Base-by-base conservation (phyloP, 1,139 yeast genomes). In the Scheffersomyces illinoinensis region DNA sequence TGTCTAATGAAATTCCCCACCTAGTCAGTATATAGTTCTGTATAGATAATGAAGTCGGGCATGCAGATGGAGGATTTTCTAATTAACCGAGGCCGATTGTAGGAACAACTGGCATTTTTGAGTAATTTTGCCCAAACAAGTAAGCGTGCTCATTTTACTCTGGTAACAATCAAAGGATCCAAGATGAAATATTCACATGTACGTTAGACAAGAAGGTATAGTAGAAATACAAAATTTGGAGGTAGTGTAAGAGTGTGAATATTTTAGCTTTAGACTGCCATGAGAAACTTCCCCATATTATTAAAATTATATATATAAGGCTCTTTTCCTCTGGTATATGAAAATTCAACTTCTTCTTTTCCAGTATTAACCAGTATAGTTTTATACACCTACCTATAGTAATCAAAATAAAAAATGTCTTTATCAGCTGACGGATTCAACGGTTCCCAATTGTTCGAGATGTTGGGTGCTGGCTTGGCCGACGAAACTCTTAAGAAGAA, bases 391-490 rank as follows among this genome's bases (percentile, higher is more conserved):
- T 33, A 33, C 43, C 43, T 33, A 12, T 33, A 33, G 17, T 33
- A 12, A 33, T 33, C 43, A 33, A 10, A 8, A 33, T 12, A 33
- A 48, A 68, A 46, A 54, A 77, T 77, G 81, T 76, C 81, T 65
- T 75, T 80, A 62, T 67, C 76, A 62, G 84, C 76, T 59, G 84
- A 77, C 66, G 84, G 84, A 67, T 83, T 82, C 65, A 80, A 82
- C 71, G 76, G 86, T 58, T 78, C 84, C 57, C 74, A 79, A 59
- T 75, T 81, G 61, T 78, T 84, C 67, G 74, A 76, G 65, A 72
- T 76, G 63, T 76, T 84, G 64, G 65, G 75, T 53, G 77, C 74
- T 53, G 82, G 78, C 46, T 76, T 84, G 60, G 67, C 70, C 56
- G 84, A 83, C 64, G 74, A 72, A 53, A 71, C 73, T 23, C 66